phyloP scores from a whole-genome alignment of 1,284 basidiomycete species.

The Irpex rosettiformis region DNA sequence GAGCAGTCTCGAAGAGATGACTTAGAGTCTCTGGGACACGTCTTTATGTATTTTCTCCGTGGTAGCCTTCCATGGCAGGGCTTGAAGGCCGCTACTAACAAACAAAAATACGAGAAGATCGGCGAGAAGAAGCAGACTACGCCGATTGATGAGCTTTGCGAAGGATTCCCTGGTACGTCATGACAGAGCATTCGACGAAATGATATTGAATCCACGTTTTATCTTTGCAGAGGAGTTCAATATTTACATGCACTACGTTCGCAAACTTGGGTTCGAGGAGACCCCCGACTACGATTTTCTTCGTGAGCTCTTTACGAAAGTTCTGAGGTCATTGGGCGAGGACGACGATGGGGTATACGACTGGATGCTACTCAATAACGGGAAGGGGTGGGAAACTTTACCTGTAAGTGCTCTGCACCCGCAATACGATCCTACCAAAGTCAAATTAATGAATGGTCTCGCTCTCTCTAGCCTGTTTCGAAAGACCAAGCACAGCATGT shows the following conservation, averaged over 20 bases:
- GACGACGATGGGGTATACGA: conserved; percentile 87
- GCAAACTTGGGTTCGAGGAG: conserved; percentile 89
- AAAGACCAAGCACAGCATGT: conserved; percentile 48
- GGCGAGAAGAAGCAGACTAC: conserved; percentile 99
- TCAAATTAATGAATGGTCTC: not conserved
- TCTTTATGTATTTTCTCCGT: conserved; percentile 97
- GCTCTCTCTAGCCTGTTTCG: conserved; percentile 48
- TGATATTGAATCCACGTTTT: conserved; percentile 2
- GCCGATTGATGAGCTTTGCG: conserved; percentile 90
- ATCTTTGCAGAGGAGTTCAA: conserved; percentile 71
- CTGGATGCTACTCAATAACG: conserved; percentile 79
- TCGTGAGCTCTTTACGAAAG: conserved; percentile 88
- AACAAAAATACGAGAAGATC: conserved; percentile 99
- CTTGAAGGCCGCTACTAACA: conserved; percentile 94
- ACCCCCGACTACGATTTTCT: conserved; percentile 96
- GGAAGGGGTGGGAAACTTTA: conserved; percentile 75
- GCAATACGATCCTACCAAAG: not conserved
- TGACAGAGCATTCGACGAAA: not conserved
- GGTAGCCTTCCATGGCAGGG: conserved; percentile 96
- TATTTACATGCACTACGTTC: conserved; percentile 87
- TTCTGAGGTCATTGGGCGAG: conserved; percentile 86
- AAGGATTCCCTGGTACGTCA: conserved; percentile 81
- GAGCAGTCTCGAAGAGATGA: conserved; percentile 96
- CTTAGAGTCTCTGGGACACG: conserved; percentile 92
- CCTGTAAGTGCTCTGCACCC: conserved; percentile 42